Base-by-base conservation (phyloP, 2,329 filamentous ascomycete genomes). In the Decorospora gaudefroyi region DNA sequence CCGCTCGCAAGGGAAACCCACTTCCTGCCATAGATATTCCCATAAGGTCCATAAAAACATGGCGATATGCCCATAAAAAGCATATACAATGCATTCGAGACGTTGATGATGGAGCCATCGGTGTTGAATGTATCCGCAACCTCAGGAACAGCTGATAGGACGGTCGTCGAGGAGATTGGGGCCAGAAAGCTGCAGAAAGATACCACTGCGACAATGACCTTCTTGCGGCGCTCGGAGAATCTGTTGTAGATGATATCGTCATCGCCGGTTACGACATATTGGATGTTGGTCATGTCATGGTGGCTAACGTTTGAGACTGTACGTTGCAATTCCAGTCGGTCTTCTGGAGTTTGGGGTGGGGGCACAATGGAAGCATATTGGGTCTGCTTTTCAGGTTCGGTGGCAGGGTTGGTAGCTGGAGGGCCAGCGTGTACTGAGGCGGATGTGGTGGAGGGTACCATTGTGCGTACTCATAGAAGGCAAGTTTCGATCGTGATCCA, bases 151-250 rank as follows among this genome's bases (percentile, higher is more conserved):
- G 87, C 88, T 1, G 86, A 79, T 9, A 92, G 70, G 6, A 91
- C 82, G 1, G 85, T 84, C 0, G 87, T 91, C 26, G 83, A 88
- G 2, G 83, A 86, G 16, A 89, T 80, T 0, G 88, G 88, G 1
- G 88, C 84, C 30, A 92, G 74, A 52, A 92, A 89, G 17, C 85
- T 83, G 70, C 86, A 90, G 62, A 85, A 88, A 0, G 86, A 85
- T 38, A 91, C 71, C 4, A 90, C 78, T 7, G 75, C 73, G 11
- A 90, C 84, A 38, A 92, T 87, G 49, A 83, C 61, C 2, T 77
- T 64, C 68, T 92, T 93, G 27, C 84, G 79, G 11, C 73, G 71
- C 3, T 71, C 69, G 0, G 84, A 78, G 49, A 90, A 78, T 12
- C 78, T 78, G 57, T 85, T 78, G 72, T 90, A 92, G 49, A 81